Percentiles rank a stretch among this genome's conserved stretches.
phyloP scores from a whole-genome alignment of 78 protist species.

The Polysphondylium violaceum region DNA sequence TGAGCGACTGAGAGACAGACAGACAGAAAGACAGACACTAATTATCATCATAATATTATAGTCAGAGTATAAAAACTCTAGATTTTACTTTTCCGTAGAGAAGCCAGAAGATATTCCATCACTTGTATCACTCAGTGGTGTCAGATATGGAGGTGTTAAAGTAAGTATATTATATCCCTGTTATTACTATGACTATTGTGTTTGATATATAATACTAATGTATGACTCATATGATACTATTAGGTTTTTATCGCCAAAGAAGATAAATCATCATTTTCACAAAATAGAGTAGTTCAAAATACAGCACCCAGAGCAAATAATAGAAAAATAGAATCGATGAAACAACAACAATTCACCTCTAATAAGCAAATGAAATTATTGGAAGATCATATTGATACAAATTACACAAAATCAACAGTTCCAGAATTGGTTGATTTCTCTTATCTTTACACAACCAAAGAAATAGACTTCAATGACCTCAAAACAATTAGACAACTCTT shows the following conservation, averaged over 20 bases:
- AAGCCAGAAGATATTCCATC: conserved; percentile 19
- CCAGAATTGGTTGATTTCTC: conserved; percentile 44
- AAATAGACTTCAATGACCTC: conserved; percentile 3
- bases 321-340: neutral
- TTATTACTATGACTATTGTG: too few relatives aligned
- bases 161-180: neutral
- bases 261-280: conserved; percentile 1
- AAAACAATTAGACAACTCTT: conserved; percentile 38
- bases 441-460: conserved; percentile 2
- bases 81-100: conserved; percentile 10
- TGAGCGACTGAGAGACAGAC: neutral
- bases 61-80: conserved; percentile 30
- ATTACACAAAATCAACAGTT: neutral
- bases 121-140: neutral
- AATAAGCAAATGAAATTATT: neutral
- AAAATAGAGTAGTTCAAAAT: neutral
- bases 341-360: neutral
- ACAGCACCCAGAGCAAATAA: neutral
- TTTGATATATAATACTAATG: neutral
- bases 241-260: conserved; percentile 29
- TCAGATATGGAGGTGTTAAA: conserved; percentile 48
- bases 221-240: neutral
- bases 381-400: conserved; percentile 13
- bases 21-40: neutral
- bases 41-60: neutral